phyloP scores from a whole-genome alignment of 805 yeast genomes.

The Saccharomycopsis fodiens region DNA sequence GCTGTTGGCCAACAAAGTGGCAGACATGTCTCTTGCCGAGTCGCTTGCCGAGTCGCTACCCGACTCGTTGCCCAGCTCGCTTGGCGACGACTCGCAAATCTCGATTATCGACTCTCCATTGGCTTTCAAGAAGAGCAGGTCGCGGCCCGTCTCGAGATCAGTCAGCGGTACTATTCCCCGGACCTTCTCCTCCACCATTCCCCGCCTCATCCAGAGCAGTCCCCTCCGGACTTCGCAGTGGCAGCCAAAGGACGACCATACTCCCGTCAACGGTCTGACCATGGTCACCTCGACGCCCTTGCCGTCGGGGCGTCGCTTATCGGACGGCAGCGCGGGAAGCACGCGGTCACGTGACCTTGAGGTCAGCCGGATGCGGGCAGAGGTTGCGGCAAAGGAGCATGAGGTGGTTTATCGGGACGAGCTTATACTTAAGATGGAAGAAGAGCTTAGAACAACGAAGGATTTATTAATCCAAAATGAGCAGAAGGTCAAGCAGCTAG shows the following conservation, averaged over 20 bases:
- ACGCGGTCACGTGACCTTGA: neutral
- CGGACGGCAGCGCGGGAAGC: neutral
- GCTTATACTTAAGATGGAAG: conserved; percentile 1
- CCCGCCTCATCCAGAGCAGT: neutral
- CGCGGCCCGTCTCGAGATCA: neutral
- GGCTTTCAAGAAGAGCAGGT: neutral
- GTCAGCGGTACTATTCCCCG: neutral
- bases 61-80: neutral
- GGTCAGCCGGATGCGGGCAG: neutral
- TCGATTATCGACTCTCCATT: neutral
- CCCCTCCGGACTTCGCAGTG: too few relatives aligned
- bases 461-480: neutral
- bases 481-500: neutral
- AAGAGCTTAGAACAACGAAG: neutral
- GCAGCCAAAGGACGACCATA: too few relatives aligned
- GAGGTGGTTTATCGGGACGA: conserved; percentile 10
- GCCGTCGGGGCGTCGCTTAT: neutral
- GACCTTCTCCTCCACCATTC: neutral
- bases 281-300: neutral
- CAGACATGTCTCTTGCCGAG: neutral
- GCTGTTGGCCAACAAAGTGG: neutral
- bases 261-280: too few relatives aligned
- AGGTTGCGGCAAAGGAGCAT: conserved; percentile 4
- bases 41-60: neutral
- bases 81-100: conserved; percentile 1